Evolutionary conservation across 768 basidiomycete genomes (phyloP).

Genomic region (Naganishia vishniacii): DNA sequence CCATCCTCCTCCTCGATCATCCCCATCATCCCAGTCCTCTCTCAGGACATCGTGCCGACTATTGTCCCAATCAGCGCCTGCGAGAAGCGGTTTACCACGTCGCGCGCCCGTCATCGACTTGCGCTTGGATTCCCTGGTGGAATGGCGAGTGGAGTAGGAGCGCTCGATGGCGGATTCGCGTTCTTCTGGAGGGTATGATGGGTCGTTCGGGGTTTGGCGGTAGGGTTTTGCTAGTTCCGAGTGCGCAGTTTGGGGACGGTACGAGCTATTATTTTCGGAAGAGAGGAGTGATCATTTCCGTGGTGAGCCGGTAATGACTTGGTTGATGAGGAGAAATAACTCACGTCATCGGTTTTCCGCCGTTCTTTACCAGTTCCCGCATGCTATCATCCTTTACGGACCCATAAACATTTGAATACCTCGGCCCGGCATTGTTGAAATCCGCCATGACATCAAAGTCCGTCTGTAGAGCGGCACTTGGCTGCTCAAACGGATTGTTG

Average conservation of each 20-base stretch:
- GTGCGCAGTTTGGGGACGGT: background rate
- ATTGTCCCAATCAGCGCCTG: slow-evolving; percentile 6
- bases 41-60: slow-evolving; percentile 4
- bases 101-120: no score
- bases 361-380: slow-evolving; percentile 16
- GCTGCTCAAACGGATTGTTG: slow-evolving; percentile 10
- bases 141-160: slow-evolving; percentile 10
- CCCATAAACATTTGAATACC: slow-evolving; percentile 26
- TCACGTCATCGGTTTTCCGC: slow-evolving; percentile 5
- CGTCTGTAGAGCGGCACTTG: background rate
- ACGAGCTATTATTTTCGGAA: background rate
- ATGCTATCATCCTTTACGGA: slow-evolving; percentile 6
- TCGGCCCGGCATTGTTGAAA: slow-evolving; percentile 28
- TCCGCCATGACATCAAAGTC: slow-evolving; percentile 26
- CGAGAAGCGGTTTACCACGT: background rate
- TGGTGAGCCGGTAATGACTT: background rate
- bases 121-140: background rate
- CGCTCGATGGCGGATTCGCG: slow-evolving; percentile 12
- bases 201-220: background rate
- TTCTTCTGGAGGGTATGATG: background rate
- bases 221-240: slow-evolving; percentile 12
- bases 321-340: background rate
- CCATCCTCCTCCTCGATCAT: background rate
- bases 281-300: no score
- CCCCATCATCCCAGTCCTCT: slow-evolving; percentile 1